A percentile compares a stretch with the other conserved stretches of the same genome.
Conservation (phyloP, 805 yeast species). For the Brettanomyces custersianus region DNA sequence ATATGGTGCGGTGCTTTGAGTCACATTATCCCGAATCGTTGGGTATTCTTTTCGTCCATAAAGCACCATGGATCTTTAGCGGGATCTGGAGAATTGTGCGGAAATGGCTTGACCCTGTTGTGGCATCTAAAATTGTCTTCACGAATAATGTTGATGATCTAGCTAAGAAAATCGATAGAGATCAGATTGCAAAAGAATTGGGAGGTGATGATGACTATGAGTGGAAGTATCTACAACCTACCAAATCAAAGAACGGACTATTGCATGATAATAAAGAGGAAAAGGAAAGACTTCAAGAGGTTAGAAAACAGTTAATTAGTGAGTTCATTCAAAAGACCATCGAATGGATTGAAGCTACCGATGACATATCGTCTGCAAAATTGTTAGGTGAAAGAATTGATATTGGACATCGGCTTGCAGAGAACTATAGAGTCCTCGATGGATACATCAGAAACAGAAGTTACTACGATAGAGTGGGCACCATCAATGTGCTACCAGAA, state of each 20-base stretch:
- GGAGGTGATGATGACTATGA: conserved; percentile 66
- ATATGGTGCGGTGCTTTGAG: conserved; percentile 81
- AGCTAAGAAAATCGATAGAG: conserved; percentile 46
- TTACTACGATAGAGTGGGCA: conserved; percentile 67
- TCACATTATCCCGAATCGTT: conserved; percentile 94
- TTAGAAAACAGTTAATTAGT: conserved; percentile 46
- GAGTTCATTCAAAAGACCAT: conserved; percentile 57
- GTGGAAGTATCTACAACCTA: conserved; percentile 55
- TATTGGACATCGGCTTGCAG: conserved; percentile 42
- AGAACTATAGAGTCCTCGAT: conserved; percentile 63
- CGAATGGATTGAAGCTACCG: conserved; percentile 66
- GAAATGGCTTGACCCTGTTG: conserved; percentile 95
- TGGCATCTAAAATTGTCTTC: conserved; percentile 82
- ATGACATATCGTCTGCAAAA: conserved; percentile 37
- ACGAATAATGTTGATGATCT: conserved; percentile 66
- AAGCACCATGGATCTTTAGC: conserved; percentile 95
- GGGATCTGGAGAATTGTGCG: conserved; percentile 92
- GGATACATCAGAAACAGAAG: conserved; percentile 77
- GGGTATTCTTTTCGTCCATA: conserved; percentile 76
- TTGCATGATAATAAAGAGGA: conserved; percentile 36
- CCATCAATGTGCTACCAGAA: conserved; percentile 19
- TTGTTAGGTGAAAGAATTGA: conserved; percentile 46
- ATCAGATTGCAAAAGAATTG: conserved; percentile 56
- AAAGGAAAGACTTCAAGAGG: conserved; percentile 30
- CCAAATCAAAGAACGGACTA: conserved; percentile 45